phyloP scores from a whole-genome alignment of 2,329 filamentous ascomycete species.

The Keithomyces neogunnii region DNA sequence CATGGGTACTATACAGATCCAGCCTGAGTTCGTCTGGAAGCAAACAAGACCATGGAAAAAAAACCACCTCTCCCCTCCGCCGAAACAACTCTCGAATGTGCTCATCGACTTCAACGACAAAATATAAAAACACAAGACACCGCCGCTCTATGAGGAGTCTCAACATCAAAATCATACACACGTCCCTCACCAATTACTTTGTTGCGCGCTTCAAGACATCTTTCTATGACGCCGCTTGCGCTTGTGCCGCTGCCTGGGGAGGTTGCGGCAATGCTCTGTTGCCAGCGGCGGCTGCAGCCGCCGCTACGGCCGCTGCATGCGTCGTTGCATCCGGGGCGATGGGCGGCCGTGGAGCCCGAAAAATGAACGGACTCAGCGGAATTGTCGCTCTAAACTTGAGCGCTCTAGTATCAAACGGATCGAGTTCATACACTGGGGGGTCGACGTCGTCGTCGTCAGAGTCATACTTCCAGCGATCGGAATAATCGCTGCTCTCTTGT shows the following conservation, averaged over 20 bases:
- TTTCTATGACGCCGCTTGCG: constrained; percentile 18
- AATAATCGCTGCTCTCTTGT: constrained; percentile 32
- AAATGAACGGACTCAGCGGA: constrained; percentile 37
- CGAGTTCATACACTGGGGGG: constrained; percentile 63
- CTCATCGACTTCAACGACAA: neutral
- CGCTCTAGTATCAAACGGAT: constrained; percentile 56
- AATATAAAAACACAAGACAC: constrained; percentile 1
- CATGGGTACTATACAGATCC: constrained; percentile 10
- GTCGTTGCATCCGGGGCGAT: constrained; percentile 18
- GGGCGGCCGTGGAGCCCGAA: constrained; percentile 28
- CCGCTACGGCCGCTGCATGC: constrained; percentile 12
- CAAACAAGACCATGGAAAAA: neutral
- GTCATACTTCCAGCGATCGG: constrained; percentile 79
- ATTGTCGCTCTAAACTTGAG: constrained; percentile 55
- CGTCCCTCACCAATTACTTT: constrained; percentile 1
- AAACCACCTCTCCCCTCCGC: neutral
- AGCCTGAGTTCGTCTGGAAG: neutral
- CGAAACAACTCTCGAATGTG: neutral
- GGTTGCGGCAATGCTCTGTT: constrained; percentile 9
- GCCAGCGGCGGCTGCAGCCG: constrained; percentile 1
- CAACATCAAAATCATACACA: constrained; percentile 13
- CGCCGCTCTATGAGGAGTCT: constrained; percentile 5
- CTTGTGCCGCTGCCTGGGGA: constrained; percentile 11
- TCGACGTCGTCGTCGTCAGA: constrained; percentile 81
- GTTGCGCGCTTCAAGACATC: neutral